These are phyloP conservation scores for Verticillium tricorpus DNA, from an alignment of 2,329 filamentous ascomycete species.

Conservation along the genomic window DNA sequence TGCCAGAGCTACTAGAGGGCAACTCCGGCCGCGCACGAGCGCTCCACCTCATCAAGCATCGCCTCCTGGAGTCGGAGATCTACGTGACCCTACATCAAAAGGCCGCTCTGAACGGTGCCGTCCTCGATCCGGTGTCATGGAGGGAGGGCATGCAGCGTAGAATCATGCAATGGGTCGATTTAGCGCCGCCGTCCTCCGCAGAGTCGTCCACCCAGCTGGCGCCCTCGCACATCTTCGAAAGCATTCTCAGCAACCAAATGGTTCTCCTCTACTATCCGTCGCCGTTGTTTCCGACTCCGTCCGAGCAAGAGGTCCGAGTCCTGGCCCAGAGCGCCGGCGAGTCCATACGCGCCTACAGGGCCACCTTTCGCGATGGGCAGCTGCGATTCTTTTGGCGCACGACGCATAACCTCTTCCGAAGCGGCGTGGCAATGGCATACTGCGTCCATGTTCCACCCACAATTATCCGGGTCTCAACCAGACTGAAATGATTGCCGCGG, in stretches of 20 bases:
- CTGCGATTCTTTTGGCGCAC: constrained; percentile 23
- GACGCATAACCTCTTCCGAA: constrained; percentile 18
- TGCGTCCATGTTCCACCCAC: constrained; percentile 8
- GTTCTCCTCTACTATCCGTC: constrained; percentile 18
- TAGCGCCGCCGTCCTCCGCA: constrained; percentile 7
- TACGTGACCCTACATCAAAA: too few relatives aligned
- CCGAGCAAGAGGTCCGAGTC: constrained; percentile 8
- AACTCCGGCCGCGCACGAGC: constrained; percentile 4
- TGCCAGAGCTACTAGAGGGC: constrained; percentile 3
- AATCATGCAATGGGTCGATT: background rate
- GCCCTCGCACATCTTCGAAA: constrained; percentile 16
- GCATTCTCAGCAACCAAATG: constrained; percentile 11
- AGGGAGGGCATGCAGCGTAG: too few relatives aligned
- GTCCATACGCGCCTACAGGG: constrained; percentile 15
- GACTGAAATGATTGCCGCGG: background rate
- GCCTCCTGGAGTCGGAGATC: background rate
- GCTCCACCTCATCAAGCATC: constrained; percentile 16
- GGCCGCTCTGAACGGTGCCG: too few relatives aligned
- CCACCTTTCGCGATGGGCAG: constrained; percentile 15
- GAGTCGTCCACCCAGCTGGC: constrained; percentile 14
- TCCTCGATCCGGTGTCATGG: too few relatives aligned
- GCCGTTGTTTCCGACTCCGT: constrained; percentile 7
- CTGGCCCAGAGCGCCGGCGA: constrained; percentile 13
- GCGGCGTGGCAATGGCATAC: constrained; percentile 16
- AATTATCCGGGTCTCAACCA: background rate